Evolutionary conservation across 1,284 basidiomycete genomes (phyloP).

Genomic region (Trichosporon sp.): DNA sequence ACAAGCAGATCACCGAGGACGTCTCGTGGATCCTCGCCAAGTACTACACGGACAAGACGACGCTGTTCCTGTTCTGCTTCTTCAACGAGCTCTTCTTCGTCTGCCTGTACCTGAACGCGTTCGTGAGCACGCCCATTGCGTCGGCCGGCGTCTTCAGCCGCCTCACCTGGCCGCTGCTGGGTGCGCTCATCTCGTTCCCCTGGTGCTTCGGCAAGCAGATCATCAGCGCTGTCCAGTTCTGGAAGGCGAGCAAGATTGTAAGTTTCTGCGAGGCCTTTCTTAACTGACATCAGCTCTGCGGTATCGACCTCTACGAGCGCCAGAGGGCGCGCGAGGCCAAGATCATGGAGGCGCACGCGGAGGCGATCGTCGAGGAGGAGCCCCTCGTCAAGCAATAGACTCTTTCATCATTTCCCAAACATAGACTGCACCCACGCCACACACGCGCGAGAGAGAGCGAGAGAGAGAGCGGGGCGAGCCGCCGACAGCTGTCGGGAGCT

Average conservation of each 20-base stretch:
- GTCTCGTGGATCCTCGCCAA: conserved; percentile 86
- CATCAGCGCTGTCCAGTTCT: conserved; percentile 94
- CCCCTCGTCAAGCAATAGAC: conserved; percentile 1
- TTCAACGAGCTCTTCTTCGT: conserved; percentile 97
- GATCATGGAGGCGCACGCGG: background rate
- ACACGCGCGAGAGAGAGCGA: background rate
- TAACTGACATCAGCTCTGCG: conserved; percentile 58
- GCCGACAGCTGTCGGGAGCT: background rate
- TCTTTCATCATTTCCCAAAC: background rate
- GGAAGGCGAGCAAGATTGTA: conserved; percentile 93
- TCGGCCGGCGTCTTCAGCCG: conserved; percentile 22
- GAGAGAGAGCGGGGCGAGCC: background rate
- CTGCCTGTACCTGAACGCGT: conserved; percentile 89
- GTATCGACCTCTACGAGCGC: conserved; percentile 79
- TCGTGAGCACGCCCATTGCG: conserved; percentile 56
- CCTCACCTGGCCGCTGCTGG: conserved; percentile 71
- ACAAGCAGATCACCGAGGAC: conserved; percentile 86
- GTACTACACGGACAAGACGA: conserved; percentile 86
- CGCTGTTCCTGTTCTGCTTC: conserved; percentile 91
- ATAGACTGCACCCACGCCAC: background rate
- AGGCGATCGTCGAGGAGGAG: conserved; percentile 4
- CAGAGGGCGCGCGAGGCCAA: conserved; percentile 58
- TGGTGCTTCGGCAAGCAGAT: conserved; percentile 82
- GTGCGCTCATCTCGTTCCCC: conserved; percentile 65
- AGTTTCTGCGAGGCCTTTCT: conserved; percentile 18